Base-by-base conservation (phyloP, 192 early-diverging fungal species). In the Linderina pennispora region DNA sequence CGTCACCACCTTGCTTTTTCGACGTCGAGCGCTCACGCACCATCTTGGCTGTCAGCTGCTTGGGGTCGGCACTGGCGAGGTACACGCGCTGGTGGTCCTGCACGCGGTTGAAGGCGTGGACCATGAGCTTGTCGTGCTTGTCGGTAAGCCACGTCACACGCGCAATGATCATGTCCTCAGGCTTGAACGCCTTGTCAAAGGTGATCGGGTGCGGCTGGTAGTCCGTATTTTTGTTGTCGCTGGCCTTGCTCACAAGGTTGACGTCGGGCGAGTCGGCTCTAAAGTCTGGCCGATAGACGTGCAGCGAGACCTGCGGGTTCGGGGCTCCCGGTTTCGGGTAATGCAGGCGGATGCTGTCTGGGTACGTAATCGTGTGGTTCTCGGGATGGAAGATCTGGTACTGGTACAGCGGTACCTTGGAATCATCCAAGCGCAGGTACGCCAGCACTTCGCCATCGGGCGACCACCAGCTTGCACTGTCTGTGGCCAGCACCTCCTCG, bases 291-390 rank as follows among this genome's bases (percentile, higher is more conserved):
- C 58, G 37, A 70, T 85, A 83, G 16, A 97, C 50, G 46, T 88
- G 78, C 23, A 95, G 63, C 8, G 81, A 73, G 5, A 77, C 91
- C 3, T 65, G 70, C n/a, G 95, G 95, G 53, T 94, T 96, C 13
- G 82, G 78, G 2, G 76, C 77, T 3, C 95, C 95, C 8, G 90
- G 77, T 62, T 94, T 95, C 11, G 95, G 95, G 56, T 98, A 98
- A 50, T 86, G 89, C 45, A 97, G 74, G 22, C 64, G 50, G 14
- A 93, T 57, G 14, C 81, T 74, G 4, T 74, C 53, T 0, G 90
- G 85, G 67, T 98, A 98, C 0, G 65, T 52, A 1, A 61, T 57
- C 24, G 67, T 62, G 31, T 54, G 33, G 28, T 75, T 76, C 11
- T 80, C 76, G 25, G 86, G 78, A 20, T 77, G 78, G 67, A 87